A percentile compares a stretch with the other conserved stretches of the same genome.
phyloP scores from a whole-genome alignment of 73 alveolate species.

The Paramecium biaurelia region DNA sequence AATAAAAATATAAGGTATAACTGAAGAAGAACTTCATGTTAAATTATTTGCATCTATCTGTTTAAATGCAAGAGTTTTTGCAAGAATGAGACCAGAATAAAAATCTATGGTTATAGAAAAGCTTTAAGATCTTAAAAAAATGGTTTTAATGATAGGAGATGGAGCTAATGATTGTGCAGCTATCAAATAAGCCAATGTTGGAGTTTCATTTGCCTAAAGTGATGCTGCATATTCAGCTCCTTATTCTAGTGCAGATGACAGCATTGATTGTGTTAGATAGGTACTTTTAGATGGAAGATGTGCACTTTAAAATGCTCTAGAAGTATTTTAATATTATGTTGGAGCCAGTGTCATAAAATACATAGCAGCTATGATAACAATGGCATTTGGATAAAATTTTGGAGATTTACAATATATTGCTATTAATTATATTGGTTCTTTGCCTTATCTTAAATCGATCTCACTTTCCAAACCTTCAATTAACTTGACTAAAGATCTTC shows the following conservation, averaged over 20 bases:
- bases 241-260: conserved; percentile 50
- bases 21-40: neutral
- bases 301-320: conserved; percentile 28
- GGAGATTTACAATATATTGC: conserved; percentile 9
- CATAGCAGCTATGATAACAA: conserved; percentile 35
- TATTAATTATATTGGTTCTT: conserved; percentile 34
- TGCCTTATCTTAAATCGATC: conserved; percentile 27
- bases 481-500: conserved; percentile 11
- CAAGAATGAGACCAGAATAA: conserved; percentile 93
- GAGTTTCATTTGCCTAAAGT: conserved; percentile 55
- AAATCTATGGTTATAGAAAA: conserved; percentile 79
- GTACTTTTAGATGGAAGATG: conserved; percentile 59
- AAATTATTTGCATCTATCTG: conserved; percentile 53
- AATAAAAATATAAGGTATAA: neutral
- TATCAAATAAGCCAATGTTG: conserved; percentile 79
- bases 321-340: conserved; percentile 34
- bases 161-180: conserved; percentile 96
- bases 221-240: conserved; percentile 66
- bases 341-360: conserved; percentile 21
- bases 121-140: conserved; percentile 65
- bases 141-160: conserved; percentile 90
- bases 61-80: conserved; percentile 78
- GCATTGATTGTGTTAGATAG: conserved; percentile 38
- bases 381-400: conserved; percentile 60
- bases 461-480: conserved; percentile 23